These are phyloP conservation scores for Mesembryanthemum crystallinum DNA, from an alignment of 148 eudicot species.

Conservation along the genomic window DNA sequence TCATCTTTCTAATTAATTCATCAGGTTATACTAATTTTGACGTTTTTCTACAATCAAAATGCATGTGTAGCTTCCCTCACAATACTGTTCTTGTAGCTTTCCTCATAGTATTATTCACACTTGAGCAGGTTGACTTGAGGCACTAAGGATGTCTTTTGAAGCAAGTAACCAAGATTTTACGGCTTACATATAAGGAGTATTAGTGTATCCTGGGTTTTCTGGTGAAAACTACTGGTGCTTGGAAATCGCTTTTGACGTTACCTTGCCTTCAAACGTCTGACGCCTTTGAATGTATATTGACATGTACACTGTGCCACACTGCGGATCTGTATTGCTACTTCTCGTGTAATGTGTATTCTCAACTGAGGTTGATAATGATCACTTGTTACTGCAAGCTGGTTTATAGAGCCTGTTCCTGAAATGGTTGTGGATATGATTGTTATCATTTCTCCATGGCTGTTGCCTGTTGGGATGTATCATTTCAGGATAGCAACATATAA, in stretches of 20 bases:
- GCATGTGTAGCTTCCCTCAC: background rate
- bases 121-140: constrained; percentile 17
- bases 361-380: constrained; percentile 12
- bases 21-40: constrained; percentile 28
- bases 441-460: constrained; percentile 5
- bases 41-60: background rate
- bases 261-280: constrained; percentile 9
- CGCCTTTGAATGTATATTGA: constrained; percentile 27
- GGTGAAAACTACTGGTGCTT: constrained; percentile 19
- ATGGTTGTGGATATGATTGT: constrained; percentile 7
- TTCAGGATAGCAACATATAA: background rate
- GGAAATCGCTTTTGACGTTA: constrained; percentile 3
- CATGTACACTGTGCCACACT: constrained; percentile 7
- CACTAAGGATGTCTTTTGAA: background rate
- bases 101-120: background rate
- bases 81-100: background rate
- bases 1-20: constrained; percentile 49
- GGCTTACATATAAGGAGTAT: constrained; percentile 11
- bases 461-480: constrained; percentile 10
- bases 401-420: background rate
- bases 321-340: constrained; percentile 17
- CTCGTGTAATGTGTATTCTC: constrained; percentile 10
- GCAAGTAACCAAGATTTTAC: constrained; percentile 10
- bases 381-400: background rate
- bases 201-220: constrained; percentile 6